Evolutionary conservation across 1,139 yeast genomes (phyloP).

Genomic region (Fermentozyma sake): DNA sequence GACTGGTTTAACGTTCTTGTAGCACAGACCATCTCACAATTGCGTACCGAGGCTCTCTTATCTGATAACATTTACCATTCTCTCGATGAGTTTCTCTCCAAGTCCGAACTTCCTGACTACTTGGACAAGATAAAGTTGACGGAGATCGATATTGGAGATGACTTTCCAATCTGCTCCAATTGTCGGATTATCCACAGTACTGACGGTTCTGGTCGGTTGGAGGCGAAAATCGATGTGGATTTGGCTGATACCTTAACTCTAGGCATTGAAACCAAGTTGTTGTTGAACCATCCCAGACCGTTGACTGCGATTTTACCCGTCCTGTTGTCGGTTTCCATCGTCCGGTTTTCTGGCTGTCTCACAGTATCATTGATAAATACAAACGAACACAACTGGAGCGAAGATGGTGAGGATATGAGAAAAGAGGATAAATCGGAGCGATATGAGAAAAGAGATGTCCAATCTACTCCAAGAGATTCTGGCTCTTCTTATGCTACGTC

Average conservation of each 20-base stretch:
- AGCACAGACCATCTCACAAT: conserved; percentile 85
- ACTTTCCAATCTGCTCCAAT: conserved; percentile 91
- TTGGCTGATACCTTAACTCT: conserved; percentile 83
- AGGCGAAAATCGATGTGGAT: conserved; percentile 93
- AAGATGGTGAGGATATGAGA: conserved; percentile 12
- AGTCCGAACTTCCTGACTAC: conserved; percentile 67
- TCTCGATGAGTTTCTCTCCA: conserved; percentile 51
- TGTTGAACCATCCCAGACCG: conserved; percentile 82
- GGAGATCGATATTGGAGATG: conserved; percentile 91
- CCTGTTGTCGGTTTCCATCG: conserved; percentile 78
- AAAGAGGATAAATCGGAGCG: not conserved
- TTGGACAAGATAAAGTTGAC: conserved; percentile 74
- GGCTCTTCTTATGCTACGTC: conserved; percentile 1
- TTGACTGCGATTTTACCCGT: conserved; percentile 84
- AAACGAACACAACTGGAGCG: conserved; percentile 40
- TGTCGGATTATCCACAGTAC: conserved; percentile 69
- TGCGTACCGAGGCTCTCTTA: conserved; percentile 78
- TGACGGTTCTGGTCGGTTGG: conserved; percentile 54
- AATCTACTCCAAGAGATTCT: conserved; percentile 1
- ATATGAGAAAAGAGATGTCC: conserved; percentile 1
- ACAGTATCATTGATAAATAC: conserved; percentile 70
- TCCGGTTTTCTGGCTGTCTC: conserved; percentile 88
- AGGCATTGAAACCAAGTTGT: conserved; percentile 79
- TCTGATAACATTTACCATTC: conserved; percentile 83
- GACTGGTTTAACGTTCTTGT: conserved; percentile 96